Conservation (phyloP, 164 flowering plant species). For the Chloranthus sessilifolius region DNA sequence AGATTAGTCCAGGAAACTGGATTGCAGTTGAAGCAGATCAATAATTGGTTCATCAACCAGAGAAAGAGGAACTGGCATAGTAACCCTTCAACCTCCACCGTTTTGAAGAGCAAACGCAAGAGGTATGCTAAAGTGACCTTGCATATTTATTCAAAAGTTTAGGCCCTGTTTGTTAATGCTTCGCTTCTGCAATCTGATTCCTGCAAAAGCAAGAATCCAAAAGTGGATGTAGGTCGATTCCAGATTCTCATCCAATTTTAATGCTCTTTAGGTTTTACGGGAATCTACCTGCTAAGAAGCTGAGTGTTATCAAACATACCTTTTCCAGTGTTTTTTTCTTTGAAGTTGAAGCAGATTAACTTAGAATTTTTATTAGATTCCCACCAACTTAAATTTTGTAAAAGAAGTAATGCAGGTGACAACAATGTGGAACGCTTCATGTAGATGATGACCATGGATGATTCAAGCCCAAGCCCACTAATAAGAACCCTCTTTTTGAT, state of each 20-base stretch:
- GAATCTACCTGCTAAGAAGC: too few species aligned
- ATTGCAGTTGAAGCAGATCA: constrained; percentile 74
- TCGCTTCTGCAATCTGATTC: too few species aligned
- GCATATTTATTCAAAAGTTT: too few species aligned
- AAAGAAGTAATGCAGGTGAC: constrained; percentile 61
- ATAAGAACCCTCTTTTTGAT: not conserved
- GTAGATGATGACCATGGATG: constrained; percentile 18
- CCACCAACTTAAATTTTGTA: constrained; percentile 20
- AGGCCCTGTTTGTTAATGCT: too few species aligned
- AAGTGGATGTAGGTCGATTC: too few species aligned
- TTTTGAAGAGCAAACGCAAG: constrained; percentile 60
- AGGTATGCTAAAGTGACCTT: too few species aligned
- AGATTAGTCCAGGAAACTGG: constrained; percentile 77
- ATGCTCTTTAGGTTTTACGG: too few species aligned
- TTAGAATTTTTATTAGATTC: not conserved
- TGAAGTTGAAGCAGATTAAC: too few species aligned
- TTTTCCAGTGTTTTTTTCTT: too few species aligned
- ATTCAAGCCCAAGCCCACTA: not conserved
- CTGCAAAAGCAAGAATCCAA: too few species aligned
- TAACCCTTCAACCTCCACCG: constrained; percentile 52
- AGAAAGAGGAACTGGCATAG: constrained; percentile 80
- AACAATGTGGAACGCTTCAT: constrained; percentile 30
- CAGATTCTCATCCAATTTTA: too few species aligned
- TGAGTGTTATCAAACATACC: too few species aligned
- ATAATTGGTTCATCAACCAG: constrained; percentile 82